These are phyloP conservation scores for Solanum bulbocastanum DNA, from an alignment of 257 asterid species.

Conservation along the genomic window DNA sequence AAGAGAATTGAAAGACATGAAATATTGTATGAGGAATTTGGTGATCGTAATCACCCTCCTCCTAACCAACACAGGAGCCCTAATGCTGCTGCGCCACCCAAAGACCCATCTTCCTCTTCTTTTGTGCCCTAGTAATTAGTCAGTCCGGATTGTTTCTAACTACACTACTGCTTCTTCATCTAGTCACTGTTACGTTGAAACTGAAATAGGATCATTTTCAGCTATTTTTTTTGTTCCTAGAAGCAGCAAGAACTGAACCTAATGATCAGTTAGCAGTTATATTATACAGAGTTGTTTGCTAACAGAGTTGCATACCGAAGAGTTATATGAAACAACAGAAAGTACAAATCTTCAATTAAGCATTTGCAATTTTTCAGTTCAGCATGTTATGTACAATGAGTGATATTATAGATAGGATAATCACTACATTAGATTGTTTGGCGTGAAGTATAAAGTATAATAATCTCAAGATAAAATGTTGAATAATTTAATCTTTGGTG, in stretches of 20 bases:
- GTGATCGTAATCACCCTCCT: neutral
- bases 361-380: too few relatives aligned
- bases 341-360: neutral
- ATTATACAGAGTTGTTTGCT: too few relatives aligned
- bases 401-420: neutral
- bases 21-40: neutral
- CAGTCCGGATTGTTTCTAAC: neutral
- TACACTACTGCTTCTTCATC: neutral
- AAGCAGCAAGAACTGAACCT: neutral
- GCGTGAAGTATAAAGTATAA: neutral
- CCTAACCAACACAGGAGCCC: neutral
- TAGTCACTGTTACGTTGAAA: neutral
- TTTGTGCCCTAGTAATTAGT: neutral
- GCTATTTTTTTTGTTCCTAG: neutral
- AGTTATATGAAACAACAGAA: neutral
- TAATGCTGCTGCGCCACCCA: neutral
- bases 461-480: neutral
- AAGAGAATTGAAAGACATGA: neutral
- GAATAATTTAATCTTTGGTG: too few relatives aligned
- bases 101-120: neutral
- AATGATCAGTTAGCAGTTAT: too few relatives aligned
- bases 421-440: neutral
- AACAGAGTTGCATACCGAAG: too few relatives aligned
- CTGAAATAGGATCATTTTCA: neutral
- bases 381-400: neutral